A percentile compares a stretch with the other conserved stretches of the same genome.
Evolutionary conservation across 768 basidiomycete genomes (phyloP).

Genomic region (Amanita molliuscula): DNA sequence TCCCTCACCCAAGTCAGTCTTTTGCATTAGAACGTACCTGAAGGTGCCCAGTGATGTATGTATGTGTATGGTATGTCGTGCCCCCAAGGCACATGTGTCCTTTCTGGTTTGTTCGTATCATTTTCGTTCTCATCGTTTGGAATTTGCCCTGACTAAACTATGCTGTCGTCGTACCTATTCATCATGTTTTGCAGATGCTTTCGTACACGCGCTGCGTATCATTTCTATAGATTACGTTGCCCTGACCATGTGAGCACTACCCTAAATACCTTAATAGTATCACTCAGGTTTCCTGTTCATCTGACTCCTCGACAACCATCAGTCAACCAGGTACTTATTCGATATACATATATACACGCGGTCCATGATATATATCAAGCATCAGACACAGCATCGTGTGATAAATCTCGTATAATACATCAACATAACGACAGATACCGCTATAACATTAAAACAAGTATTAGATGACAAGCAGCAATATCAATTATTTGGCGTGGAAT

Average conservation of each 20-base stretch:
- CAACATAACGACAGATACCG: background rate
- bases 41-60: conserved; percentile 4
- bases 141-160: background rate
- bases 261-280: background rate
- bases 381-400: background rate
- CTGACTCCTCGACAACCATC: no score
- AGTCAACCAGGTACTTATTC: no score
- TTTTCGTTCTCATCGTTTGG: background rate
- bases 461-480: background rate
- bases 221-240: background rate
- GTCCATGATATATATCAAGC: background rate
- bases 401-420: background rate
- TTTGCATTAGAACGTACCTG: background rate
- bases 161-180: background rate
- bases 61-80: conserved; percentile 4
- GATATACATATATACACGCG: no score
- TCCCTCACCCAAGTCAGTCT: background rate
- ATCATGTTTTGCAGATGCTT: conserved; percentile 4
- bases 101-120: background rate
- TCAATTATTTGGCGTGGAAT: conserved; percentile 1
- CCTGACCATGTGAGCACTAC: background rate
- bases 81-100: conserved; percentile 1
- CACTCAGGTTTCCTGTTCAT: no score
- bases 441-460: background rate
- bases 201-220: background rate